These are phyloP conservation scores for Tinospora cordifolia DNA, from an alignment of 164 flowering plant species.

Conservation along the genomic window DNA sequence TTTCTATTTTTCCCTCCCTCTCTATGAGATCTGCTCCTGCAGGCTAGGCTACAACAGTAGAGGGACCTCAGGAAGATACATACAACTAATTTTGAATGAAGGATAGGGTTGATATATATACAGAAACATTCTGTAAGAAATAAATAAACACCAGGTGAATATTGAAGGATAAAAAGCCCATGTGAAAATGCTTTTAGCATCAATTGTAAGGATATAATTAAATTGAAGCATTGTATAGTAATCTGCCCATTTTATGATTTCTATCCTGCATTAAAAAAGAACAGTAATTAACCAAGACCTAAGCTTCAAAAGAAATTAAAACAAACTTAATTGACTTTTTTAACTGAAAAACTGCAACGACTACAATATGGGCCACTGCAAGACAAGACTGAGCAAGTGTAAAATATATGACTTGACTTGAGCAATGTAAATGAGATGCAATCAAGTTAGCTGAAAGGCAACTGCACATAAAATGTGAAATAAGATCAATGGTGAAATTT, in stretches of 20 bases:
- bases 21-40: too few species aligned
- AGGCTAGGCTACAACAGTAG: too few species aligned
- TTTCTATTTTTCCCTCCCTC: too few species aligned
- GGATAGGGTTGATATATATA: too few species aligned
- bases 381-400: conserved; percentile 1
- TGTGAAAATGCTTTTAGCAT: not conserved
- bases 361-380: not conserved
- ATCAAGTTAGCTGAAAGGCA: not conserved
- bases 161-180: not conserved
- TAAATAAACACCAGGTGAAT: too few species aligned
- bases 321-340: not conserved
- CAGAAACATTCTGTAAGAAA: too few species aligned
- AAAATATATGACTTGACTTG: not conserved
- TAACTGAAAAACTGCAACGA: not conserved
- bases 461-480: not conserved
- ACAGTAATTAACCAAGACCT: not conserved
- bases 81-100: too few species aligned
- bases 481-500: not conserved
- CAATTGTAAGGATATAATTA: not conserved
- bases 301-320: not conserved
- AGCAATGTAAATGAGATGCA: not conserved
- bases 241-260: not conserved
- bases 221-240: not conserved
- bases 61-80: too few species aligned
- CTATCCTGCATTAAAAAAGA: not conserved